Base-by-base conservation (phyloP, 345 rosid genomes). In the Lepidium sativum region DNA sequence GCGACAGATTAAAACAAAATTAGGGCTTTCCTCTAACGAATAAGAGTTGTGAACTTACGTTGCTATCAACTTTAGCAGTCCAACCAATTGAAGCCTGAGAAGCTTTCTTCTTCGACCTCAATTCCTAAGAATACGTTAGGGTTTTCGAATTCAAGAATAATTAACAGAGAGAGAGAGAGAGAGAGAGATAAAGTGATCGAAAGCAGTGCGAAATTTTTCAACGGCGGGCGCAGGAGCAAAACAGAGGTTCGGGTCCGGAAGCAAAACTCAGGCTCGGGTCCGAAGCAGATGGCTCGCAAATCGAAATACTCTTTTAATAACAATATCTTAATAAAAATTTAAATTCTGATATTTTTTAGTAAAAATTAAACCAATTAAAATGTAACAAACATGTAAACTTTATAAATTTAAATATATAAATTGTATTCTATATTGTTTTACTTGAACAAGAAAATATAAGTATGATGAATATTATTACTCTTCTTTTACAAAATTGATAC, bases 181-280 rank as follows among this genome's bases (percentile, higher is more conserved):
- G 35, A 40, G 67, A 48, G 44, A 74, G 78, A 80, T 55, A 75
- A 76, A 82, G 85, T 44, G 74, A 70, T 79, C 78, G 69, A 78
- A 18, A 77, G 54, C 77, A 61, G 75, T 75, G 81, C 75, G 78
- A 10, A 78, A 80, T 21, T 59, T 56, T 82, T 81, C 87, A 76
- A 82, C 91, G 84, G 79, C 74, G 84, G 31, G 76, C 80, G 49
- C 80, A 68, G 76, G 78, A 72, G 70, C 79, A 74, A 74, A 69
- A 34, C 39, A 20, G 65, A 69, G 79, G 80, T 63, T 80, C 75
- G 78, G 80, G 43, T 38, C 50, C 80, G 69, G 55, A 33, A 43
- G 55, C 47, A 12, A 67, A 56, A 5, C 14, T 1, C 8, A 67
- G 71, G 74, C 13, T 53, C 62, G 68, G 67, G 40, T 37, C 69